These are phyloP conservation scores for Lepidopterella palustris DNA, from an alignment of 495 filamentous ascomycete genomes.

Conservation along the genomic window DNA sequence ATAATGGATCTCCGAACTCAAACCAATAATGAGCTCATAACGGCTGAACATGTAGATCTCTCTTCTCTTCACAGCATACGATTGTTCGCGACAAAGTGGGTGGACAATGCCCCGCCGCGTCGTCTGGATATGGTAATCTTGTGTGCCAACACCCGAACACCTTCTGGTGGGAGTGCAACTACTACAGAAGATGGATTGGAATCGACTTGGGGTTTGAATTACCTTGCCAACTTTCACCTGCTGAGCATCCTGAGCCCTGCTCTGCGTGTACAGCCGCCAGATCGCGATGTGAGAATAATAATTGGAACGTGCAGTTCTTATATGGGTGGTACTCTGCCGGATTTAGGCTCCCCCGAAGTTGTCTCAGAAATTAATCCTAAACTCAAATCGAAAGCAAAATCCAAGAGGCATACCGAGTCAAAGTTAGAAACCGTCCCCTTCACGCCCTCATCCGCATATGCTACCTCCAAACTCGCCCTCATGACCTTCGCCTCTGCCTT, in stretches of 20 bases:
- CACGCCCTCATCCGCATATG: conserved; percentile 52
- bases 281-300: conserved; percentile 85
- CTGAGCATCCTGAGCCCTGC: conserved; percentile 84
- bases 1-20: conserved; percentile 77
- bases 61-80: conserved; percentile 79
- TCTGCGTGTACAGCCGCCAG: conserved; percentile 79
- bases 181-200: conserved; percentile 73
- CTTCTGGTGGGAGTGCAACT: conserved; percentile 47
- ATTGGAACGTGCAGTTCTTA: conserved; percentile 83
- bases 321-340: conserved; percentile 55
- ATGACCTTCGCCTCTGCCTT: conserved; percentile 83
- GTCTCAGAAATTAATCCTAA: conserved; percentile 3
- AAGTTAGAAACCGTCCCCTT: conserved; percentile 18
- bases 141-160: conserved; percentile 69
- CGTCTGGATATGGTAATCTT: conserved; percentile 91
- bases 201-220: conserved; percentile 88
- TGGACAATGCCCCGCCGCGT: conserved; percentile 87
- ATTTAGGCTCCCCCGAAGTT: conserved; percentile 39
- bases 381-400: conserved; percentile 8
- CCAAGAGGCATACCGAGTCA: conserved; percentile 13
- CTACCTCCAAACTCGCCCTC: conserved; percentile 79
- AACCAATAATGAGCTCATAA: conserved; percentile 84
- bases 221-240: conserved; percentile 90
- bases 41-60: conserved; percentile 90
- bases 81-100: conserved; percentile 95